Conservation (phyloP, 495 filamentous ascomycete genomes). For the Friedmanniomyces simplex region DNA sequence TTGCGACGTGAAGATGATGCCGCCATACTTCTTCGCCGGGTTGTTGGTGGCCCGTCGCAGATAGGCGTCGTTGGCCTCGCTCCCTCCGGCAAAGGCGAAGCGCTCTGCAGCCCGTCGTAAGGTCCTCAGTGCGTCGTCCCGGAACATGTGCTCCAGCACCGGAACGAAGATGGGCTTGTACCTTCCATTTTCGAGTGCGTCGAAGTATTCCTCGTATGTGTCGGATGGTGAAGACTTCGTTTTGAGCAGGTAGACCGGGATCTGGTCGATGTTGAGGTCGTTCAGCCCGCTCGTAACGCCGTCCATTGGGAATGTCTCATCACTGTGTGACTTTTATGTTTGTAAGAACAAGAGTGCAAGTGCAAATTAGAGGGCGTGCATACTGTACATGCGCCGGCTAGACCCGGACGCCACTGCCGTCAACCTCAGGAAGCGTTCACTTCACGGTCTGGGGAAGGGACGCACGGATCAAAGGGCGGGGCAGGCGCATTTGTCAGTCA, state of each 20-base stretch:
- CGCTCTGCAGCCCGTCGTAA: constrained; percentile 18
- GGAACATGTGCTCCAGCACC: constrained; percentile 65
- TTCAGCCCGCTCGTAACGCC: constrained; percentile 7
- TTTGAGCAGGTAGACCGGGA: constrained; percentile 73
- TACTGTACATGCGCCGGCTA: not conserved
- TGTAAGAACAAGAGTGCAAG: not conserved
- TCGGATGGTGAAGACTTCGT: constrained; percentile 71
- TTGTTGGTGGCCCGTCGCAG: constrained; percentile 10
- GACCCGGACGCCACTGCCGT: not conserved
- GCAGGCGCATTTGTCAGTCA: constrained; percentile 4
- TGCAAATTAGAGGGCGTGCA: not conserved
- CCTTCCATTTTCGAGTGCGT: constrained; percentile 30
- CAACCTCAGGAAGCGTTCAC: not conserved
- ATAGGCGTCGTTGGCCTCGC: constrained; percentile 4
- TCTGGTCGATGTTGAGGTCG: constrained; percentile 11
- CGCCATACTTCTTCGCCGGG: constrained; percentile 51
- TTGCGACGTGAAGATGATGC: constrained; percentile 88
- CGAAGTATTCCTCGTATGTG: constrained; percentile 68
- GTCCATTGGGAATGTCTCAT: constrained; percentile 7
- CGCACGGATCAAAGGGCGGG: not conserved
- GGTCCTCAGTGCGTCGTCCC: constrained; percentile 36
- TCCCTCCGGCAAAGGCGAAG: constrained; percentile 21
- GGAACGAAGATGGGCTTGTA: constrained; percentile 68
- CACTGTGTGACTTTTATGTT: not conserved
- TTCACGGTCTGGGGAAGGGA: not conserved